Evolutionary conservation across 768 basidiomycete species (phyloP), one percentile per base, ranked within the genome.

Genomic region (Lactarius sp.): DNA sequence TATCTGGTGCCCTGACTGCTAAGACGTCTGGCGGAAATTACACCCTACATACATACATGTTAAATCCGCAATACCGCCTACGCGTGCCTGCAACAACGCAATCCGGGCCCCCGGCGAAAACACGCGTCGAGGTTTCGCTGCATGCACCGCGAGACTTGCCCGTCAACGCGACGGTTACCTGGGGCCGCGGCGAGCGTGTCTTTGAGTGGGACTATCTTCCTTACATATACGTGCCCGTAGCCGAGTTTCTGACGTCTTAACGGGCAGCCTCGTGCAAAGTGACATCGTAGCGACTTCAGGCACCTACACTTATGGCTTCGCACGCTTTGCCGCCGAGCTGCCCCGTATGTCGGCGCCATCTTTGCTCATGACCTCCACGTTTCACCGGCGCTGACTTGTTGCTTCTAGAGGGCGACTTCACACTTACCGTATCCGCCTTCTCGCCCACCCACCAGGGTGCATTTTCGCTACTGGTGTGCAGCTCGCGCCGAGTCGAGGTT

Each of bases 1-100:
- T 88, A 6, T 76, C 82, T 0, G 88, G 85, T 8, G 70, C 76
- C 0, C 79, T 96, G 65, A 86, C 85, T 0, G 80, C 75, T 41
- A 85, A 85, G 67, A 92, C 84, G 34, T 83, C 91, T 0, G 96
- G 96, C 0, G 96, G 96, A 1, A 95, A 94, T 70, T 83, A 85
- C 60, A 83, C 84, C 5, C 79, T 85, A 67, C 84, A 91, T 0
- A 87, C 88, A 0, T 97, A 89, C 73, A 89, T 96, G 85, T 74
- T 83, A 54, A 98, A 98, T 71, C 95, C 95, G 0, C 93, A 97
- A 70, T 98, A 92, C 73, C 80, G 81, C 60, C 77, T 98, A 14
- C 79, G 75, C 7, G 75, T 96, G 20, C 76, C 79, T 58, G 76
- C 82, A 4, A 65, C 20, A 13, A 60, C 9, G 18, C 49, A 52